Evolutionary conservation across 495 filamentous ascomycete genomes (phyloP), one percentile per base, ranked within the genome.

Genomic region (Tuber microsphaerosporum): DNA sequence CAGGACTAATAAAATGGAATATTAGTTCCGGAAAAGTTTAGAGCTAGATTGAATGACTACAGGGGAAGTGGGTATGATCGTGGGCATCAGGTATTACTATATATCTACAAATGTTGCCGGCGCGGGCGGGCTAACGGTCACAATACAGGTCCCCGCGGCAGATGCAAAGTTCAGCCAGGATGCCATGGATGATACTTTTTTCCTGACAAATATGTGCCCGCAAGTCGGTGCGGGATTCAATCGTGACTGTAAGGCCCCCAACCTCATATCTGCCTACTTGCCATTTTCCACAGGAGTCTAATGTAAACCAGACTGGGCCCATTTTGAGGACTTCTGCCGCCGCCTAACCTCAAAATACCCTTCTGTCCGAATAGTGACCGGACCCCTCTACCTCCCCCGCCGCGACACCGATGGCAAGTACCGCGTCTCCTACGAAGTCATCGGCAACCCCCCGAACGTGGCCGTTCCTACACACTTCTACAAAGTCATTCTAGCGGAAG

Each of bases 381-480:
- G 95, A 0, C 95, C 95, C 1, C 84, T 99, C 73, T 99, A 99
- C 81, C 89, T 99, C 26, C 95, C 95, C 1, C 86, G 89, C 26
- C 92, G 94, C 72, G 85, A 89, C 10, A 79, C 84, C 9, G 95
- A 98, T 84, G 92, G 92, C 51, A 98, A 97, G 85, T 99, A 93
- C 92, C 89, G 94, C 76, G 94, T 98, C 68, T 90, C 87, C 48
- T 98, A 99, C 85, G 95, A 99, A 86, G 92, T 99, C n/a, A 95
- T 99, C 74, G 95, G 95, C 6, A 90, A 88, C 81, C 95, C 96
- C 73, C 96, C 95, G 4, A 97, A 93, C 82, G 90, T 99, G 31
- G 93, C 96, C 12, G 95, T 99, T 74, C 95, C 95, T 14, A 99
- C 95, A 39, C 95, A 99, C 83, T 99, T 99, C 86, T 99, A 95